Evolutionary conservation across 2,329 filamentous ascomycete species (phyloP).

Genomic region (Arthrobotrys conoides): DNA sequence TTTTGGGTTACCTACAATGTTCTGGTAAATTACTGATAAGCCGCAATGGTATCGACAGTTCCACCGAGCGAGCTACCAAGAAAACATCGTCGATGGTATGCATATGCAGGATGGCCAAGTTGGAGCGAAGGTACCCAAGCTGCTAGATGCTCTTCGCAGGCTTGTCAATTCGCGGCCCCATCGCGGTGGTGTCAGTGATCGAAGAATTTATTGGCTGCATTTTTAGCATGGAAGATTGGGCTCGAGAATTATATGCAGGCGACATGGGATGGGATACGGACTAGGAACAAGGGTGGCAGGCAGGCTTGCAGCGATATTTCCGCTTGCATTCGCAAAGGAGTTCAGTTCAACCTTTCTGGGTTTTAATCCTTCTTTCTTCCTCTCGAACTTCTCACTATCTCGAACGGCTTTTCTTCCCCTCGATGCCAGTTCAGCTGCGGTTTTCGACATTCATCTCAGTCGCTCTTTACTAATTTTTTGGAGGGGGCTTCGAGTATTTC

Average conservation of each 20-base stretch:
- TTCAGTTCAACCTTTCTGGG: conserved; percentile 22
- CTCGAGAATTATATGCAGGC: conserved; percentile 33
- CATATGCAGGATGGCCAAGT: conserved; percentile 14
- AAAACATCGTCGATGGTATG: conserved; percentile 3
- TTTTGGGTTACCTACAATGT: neutral
- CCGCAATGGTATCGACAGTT: neutral
- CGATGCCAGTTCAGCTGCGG: conserved; percentile 19
- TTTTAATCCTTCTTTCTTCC: conserved; percentile 11
- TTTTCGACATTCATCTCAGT: conserved; percentile 11
- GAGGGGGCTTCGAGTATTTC: neutral
- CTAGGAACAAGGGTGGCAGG: conserved; percentile 33
- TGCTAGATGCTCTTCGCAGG: conserved; percentile 15
- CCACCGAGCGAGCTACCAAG: neutral
- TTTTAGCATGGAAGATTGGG: conserved; percentile 39
- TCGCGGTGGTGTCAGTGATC: conserved; percentile 22
- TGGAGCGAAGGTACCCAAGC: conserved; percentile 15
- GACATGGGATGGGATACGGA: conserved; percentile 29
- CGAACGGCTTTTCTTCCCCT: conserved; percentile 9
- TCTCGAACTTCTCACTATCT: neutral
- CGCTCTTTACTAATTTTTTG: conserved; percentile 26
- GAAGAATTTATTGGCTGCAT: conserved; percentile 47
- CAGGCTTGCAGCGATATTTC: conserved; percentile 52
- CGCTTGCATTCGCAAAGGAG: conserved; percentile 58
- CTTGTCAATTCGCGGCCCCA: conserved; percentile 16
- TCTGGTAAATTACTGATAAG: neutral